A percentile compares a stretch with the other conserved stretches of the same genome.
Evolutionary conservation across 2,329 filamentous ascomycete genomes (phyloP).

Genomic region (Fusarium gaditjirri): DNA sequence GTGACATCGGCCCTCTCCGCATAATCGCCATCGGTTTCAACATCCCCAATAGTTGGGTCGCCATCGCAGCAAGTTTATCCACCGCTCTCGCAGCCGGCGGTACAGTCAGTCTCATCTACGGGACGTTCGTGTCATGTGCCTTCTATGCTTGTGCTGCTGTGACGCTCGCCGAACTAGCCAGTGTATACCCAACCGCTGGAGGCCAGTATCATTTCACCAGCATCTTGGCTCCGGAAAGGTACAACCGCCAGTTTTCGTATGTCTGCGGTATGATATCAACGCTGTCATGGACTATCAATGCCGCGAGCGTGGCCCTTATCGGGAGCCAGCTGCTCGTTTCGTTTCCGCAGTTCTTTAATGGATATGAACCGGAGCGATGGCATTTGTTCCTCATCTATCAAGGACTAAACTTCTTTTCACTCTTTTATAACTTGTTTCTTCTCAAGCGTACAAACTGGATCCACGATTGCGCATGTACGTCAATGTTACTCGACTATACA

Average conservation of each 20-base stretch:
- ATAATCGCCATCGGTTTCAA: too few relatives aligned
- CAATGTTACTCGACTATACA: accelerated
- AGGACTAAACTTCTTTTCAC: not conserved
- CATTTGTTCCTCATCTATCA: not conserved
- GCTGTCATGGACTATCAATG: not conserved
- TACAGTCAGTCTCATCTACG: not conserved
- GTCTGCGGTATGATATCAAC: not conserved
- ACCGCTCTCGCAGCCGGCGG: too few relatives aligned
- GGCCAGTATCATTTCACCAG: not conserved
- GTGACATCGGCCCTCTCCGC: too few relatives aligned
- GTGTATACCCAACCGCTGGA: not conserved
- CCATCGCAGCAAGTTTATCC: too few relatives aligned
- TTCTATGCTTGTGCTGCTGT: not conserved
- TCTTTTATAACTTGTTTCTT: not conserved
- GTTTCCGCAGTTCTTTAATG: not conserved
- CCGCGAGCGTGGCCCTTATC: not conserved
- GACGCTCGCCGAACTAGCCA: not conserved
- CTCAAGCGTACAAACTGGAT: not conserved
- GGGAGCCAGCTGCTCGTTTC: not conserved
- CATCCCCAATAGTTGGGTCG: too few relatives aligned
- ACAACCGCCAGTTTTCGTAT: not conserved
- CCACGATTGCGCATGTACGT: not conserved
- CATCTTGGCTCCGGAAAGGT: not conserved
- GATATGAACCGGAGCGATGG: not conserved
- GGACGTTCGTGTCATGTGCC: accelerated